Percentiles rank a stretch among this genome's conserved stretches.
Conservation (phyloP, 129 eudicot genomes). For the Flaveria ramosissima region DNA sequence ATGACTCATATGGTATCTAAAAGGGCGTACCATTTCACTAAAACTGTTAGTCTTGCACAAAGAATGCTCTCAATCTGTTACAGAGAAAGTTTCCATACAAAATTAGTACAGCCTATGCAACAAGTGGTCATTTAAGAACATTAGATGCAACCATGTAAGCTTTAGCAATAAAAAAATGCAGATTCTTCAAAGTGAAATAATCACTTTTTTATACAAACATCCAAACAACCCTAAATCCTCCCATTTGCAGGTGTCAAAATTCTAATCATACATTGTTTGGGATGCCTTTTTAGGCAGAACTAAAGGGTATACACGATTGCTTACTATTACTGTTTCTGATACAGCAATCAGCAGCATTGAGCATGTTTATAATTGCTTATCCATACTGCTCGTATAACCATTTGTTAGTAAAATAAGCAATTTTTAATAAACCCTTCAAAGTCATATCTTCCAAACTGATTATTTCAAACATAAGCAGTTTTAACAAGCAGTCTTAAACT, state of each 20-base stretch:
- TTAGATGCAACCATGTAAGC: background rate
- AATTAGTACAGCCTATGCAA: constrained; percentile 18
- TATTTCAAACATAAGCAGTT: background rate
- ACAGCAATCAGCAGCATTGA: background rate
- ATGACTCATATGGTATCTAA: constrained; percentile 6
- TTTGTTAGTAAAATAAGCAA: background rate
- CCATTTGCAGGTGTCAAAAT: too few species aligned
- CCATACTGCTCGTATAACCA: background rate
- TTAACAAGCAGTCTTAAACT: background rate
- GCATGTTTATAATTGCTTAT: background rate
- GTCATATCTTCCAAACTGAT: background rate
- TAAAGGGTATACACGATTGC: too few species aligned
- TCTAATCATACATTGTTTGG: too few species aligned
- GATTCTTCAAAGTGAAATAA: background rate
- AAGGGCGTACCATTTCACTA: constrained; percentile 36
- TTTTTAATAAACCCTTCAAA: background rate
- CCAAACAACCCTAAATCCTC: constrained; percentile 19
- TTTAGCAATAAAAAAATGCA: background rate
- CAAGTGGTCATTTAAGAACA: background rate
- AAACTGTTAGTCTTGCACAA: constrained; percentile 18
- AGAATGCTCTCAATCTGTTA: constrained; percentile 33
- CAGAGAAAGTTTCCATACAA: constrained; percentile 9
- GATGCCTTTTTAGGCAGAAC: too few species aligned
- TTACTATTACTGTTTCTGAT: background rate
- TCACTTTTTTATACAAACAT: background rate